A percentile compares a stretch with the other conserved stretches of the same genome.
phyloP scores from a whole-genome alignment of 1,284 basidiomycete species.

The Abortiporus biennis region DNA sequence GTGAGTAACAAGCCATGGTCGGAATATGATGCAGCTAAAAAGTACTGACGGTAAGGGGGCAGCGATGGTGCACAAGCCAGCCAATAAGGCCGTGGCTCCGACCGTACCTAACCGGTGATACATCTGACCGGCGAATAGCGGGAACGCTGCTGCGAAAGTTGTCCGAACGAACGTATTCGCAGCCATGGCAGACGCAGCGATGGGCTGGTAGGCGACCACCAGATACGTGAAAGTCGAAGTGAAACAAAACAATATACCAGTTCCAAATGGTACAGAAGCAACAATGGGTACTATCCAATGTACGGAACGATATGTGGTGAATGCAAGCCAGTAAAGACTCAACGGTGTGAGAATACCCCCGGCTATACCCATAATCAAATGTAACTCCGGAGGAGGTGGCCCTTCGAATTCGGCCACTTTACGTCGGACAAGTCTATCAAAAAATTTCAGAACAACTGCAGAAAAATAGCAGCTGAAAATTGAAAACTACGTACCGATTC shows the following conservation, averaged over 20 bases:
- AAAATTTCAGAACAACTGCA: background rate
- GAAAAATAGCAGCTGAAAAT: background rate
- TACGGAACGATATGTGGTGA: slow-evolving; percentile 59
- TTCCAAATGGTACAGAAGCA: slow-evolving; percentile 55
- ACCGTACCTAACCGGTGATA: slow-evolving; percentile 58
- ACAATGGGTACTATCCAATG: slow-evolving; percentile 74
- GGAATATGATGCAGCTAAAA: background rate
- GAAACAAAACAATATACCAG: slow-evolving; percentile 56
- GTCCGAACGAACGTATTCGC: slow-evolving; percentile 64
- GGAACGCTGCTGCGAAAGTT: slow-evolving; percentile 67
- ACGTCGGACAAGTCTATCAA: slow-evolving; percentile 23
- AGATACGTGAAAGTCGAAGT: slow-evolving; percentile 69
- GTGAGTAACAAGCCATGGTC: background rate
- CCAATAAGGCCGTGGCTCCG: slow-evolving; percentile 73
- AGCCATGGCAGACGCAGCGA: slow-evolving; percentile 75
- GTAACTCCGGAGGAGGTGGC: slow-evolving; percentile 60
- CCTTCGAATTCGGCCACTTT: slow-evolving; percentile 33
- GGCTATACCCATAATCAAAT: slow-evolving; percentile 60
- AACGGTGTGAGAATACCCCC: slow-evolving; percentile 68
- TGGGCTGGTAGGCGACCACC: slow-evolving; percentile 68
- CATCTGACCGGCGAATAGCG: slow-evolving; percentile 61
- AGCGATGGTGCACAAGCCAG: slow-evolving; percentile 62
- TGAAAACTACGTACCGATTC: slow-evolving; percentile 38
- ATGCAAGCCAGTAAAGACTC: slow-evolving; percentile 67
- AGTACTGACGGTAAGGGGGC: slow-evolving; percentile 63